phyloP scores from a whole-genome alignment of 1,284 basidiomycete genomes.

The Coniferiporia sulphurascens region DNA sequence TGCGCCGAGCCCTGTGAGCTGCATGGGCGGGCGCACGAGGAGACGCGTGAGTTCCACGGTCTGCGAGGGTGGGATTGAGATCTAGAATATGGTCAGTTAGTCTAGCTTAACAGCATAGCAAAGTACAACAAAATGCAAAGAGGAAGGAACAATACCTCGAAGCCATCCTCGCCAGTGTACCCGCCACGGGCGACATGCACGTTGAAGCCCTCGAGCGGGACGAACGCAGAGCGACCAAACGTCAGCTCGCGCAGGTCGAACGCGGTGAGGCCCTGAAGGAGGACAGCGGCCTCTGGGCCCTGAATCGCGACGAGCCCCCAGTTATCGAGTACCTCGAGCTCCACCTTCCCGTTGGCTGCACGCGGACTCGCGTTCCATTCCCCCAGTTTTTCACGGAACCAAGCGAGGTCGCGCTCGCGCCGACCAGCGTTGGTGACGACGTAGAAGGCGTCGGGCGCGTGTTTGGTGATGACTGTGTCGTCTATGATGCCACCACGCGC shows the following conservation, averaged over 20 bases:
- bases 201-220: conserved; percentile 73
- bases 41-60: conserved; percentile 71
- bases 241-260: conserved; percentile 70
- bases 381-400: conserved; percentile 65
- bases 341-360: conserved; percentile 56
- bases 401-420: conserved; percentile 74
- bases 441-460: conserved; percentile 78
- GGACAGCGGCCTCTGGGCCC: conserved; percentile 79
- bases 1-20: conserved; percentile 88
- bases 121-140: too few species aligned
- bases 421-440: conserved; percentile 96
- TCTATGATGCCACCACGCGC: conserved; percentile 92
- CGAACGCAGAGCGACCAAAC: conserved; percentile 78
- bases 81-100: conserved; percentile 31
- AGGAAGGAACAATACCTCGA: conserved; percentile 47
- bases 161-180: conserved; percentile 98
- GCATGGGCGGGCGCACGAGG: conserved; percentile 70
- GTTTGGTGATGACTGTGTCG: conserved; percentile 86
- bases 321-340: conserved; percentile 77
- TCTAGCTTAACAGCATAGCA: too few species aligned
- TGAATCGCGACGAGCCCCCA: conserved; percentile 93
- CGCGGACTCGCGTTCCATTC: conserved; percentile 60
- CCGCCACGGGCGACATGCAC: conserved; percentile 94
- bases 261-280: conserved; percentile 70
- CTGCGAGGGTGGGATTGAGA: conserved; percentile 82